These are phyloP conservation scores for Ambrosiella xylebori DNA, from an alignment of 2,329 filamentous ascomycete species.

Conservation along the genomic window DNA sequence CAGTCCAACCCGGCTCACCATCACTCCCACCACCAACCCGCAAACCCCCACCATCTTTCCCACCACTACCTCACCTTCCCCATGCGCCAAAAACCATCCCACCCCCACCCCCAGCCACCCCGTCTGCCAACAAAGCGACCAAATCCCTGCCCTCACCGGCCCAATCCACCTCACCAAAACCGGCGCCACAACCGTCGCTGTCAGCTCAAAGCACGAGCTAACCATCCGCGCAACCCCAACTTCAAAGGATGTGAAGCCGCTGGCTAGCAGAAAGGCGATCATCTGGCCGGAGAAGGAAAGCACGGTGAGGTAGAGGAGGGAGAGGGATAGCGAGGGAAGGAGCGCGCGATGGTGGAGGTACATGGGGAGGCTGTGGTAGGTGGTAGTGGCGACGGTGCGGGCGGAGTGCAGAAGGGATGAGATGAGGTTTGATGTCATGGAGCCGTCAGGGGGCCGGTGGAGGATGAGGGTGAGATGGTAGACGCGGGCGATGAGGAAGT, in stretches of 20 bases:
- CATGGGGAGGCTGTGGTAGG: conserved; percentile 17
- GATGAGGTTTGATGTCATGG: neutral
- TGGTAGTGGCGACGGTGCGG: neutral
- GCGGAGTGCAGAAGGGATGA: neutral
- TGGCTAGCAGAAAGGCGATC: conserved; percentile 43
- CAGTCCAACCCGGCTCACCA: conserved; percentile 41
- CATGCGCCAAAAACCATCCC: conserved; percentile 23
- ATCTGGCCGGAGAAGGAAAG: conserved; percentile 43
- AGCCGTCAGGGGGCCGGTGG: neutral
- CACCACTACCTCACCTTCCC: conserved; percentile 8
- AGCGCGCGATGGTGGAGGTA: conserved; percentile 40
- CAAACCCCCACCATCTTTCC: conserved; percentile 24
- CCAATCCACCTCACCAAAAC: conserved; percentile 37
- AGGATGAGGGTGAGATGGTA: conserved; percentile 16
- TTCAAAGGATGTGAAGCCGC: conserved; percentile 32
- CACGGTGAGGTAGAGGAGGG: conserved; percentile 45
- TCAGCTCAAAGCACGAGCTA: conserved; percentile 38
- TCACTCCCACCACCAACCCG: conserved; percentile 32
- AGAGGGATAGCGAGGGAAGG: conserved; percentile 40
- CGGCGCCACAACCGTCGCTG: conserved; percentile 43
- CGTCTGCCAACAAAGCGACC: conserved; percentile 55
- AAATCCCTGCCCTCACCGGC: conserved; percentile 47
- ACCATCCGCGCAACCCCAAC: conserved; percentile 36
- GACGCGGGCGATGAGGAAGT: conserved; percentile 28
- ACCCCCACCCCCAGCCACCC: conserved; percentile 31